Percentiles rank a stretch among this genome's conserved stretches.
Conservation (phyloP, 2,329 filamentous ascomycete genomes). For the Colletotrichum horii region DNA sequence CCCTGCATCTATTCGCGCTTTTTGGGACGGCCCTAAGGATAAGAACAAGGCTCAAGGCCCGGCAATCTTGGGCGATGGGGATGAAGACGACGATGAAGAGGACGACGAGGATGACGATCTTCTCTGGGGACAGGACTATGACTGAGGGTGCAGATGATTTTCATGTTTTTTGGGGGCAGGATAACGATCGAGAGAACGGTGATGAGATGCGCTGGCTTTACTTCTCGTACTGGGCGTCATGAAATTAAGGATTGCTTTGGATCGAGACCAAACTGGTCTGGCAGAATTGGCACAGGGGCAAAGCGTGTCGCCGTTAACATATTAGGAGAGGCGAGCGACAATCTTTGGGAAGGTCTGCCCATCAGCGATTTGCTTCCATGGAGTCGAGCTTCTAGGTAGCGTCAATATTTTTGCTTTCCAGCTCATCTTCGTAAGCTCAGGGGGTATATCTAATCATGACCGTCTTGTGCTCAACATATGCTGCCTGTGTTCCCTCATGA, state of each 20-base stretch:
- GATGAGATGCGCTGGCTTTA: neutral
- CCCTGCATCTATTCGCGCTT: conserved; percentile 1
- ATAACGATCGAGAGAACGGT: neutral
- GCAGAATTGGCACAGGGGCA: neutral
- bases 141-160: neutral
- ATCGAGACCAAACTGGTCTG: neutral
- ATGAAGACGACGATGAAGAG: conserved; percentile 3
- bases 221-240: neutral
- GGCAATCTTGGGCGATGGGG: conserved; percentile 13
- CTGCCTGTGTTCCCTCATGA: neutral
- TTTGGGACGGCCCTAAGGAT: neutral
- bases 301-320: neutral
- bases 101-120: neutral
- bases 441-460: conserved; percentile 17
- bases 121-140: neutral
- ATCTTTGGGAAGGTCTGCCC: neutral
- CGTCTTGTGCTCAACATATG: neutral
- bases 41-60: neutral
- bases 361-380: neutral
- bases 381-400: neutral
- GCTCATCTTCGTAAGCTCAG: conserved; percentile 4
- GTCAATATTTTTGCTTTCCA: neutral
- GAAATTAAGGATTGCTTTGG: neutral
- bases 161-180: neutral
- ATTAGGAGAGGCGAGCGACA: neutral